Conservation (phyloP, 108 stramenopile species). For the Nannochloropsis oceanica region DNA sequence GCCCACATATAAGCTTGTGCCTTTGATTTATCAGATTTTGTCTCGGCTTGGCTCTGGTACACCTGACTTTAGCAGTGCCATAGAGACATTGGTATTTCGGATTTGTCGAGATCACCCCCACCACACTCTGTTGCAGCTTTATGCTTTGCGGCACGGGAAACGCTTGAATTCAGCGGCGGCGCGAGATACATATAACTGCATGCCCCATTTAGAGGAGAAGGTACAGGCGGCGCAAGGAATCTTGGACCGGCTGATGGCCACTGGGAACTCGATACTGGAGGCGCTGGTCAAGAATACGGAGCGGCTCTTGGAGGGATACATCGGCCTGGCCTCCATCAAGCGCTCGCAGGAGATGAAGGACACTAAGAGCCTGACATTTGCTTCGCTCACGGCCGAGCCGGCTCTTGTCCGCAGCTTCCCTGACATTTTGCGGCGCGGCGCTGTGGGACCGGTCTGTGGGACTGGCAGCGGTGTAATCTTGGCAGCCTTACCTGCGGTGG, state of each 20-base stretch:
- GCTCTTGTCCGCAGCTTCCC: background rate
- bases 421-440: background rate
- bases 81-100: slow-evolving; percentile 13
- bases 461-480: background rate
- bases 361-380: background rate
- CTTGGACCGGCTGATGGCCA: slow-evolving; percentile 9
- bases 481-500: background rate
- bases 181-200: slow-evolving; percentile 1
- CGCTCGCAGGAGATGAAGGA: background rate
- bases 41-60: slow-evolving; percentile 18
- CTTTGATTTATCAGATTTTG: slow-evolving; percentile 36
- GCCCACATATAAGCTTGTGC: slow-evolving; percentile 30
- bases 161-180: slow-evolving; percentile 14
- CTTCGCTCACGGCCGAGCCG: background rate
- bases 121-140: slow-evolving; percentile 35
- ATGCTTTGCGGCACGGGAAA: slow-evolving; percentile 28
- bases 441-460: background rate
- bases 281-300: slow-evolving; percentile 9
- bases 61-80: slow-evolving; percentile 1
- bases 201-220: background rate
- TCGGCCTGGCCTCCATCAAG: slow-evolving; percentile 2
- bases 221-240: slow-evolving; percentile 23
- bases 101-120: slow-evolving; percentile 28
- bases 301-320: slow-evolving; percentile 15
- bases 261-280: background rate